A percentile compares a stretch with the other conserved stretches of the same genome.
Evolutionary conservation across 1,284 basidiomycete genomes (phyloP).

Genomic region (Pseudomicrostroma phylloplanum): DNA sequence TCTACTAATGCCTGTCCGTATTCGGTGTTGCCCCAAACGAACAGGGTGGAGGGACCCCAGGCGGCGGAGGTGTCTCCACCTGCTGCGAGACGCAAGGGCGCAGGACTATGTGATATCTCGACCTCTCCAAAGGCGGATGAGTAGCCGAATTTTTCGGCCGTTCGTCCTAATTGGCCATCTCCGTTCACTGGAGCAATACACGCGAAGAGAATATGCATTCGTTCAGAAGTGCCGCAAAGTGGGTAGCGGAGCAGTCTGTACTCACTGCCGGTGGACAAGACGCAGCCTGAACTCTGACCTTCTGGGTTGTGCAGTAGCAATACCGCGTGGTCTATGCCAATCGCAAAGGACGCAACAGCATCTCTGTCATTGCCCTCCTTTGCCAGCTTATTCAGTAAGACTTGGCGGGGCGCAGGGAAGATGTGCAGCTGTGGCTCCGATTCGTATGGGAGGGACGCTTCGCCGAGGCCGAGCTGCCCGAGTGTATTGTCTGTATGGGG

Average conservation of each 20-base stretch:
- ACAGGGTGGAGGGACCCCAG: conserved; percentile 10
- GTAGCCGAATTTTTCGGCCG: not conserved
- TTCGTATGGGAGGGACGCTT: conserved; percentile 3
- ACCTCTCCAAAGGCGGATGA: not conserved
- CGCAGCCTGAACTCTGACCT: not conserved
- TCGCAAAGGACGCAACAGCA: not conserved
- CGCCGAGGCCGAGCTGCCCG: conserved; percentile 15
- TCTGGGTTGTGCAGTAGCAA: conserved; percentile 3
- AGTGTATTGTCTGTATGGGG: conserved; percentile 12
- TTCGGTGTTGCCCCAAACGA: conserved; percentile 18
- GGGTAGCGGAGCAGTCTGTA: not conserved
- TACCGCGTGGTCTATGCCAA: conserved; percentile 16
- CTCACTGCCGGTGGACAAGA: not conserved
- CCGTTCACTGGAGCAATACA: not conserved
- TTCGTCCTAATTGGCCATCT: conserved; percentile 8
- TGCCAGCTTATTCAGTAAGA: not conserved
- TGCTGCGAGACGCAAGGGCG: conserved; percentile 10
- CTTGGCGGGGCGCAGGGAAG: conserved; percentile 10
- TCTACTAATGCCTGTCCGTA: conserved; percentile 14
- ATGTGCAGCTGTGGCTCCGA: conserved; percentile 11
- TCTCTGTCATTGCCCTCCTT: not conserved
- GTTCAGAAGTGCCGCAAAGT: not conserved
- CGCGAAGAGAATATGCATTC: not conserved
- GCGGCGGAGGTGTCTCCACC: conserved; percentile 16
- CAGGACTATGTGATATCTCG: not conserved